Conservation (phyloP, 495 filamentous ascomycete genomes). For the Aspergillus ellipticus region DNA sequence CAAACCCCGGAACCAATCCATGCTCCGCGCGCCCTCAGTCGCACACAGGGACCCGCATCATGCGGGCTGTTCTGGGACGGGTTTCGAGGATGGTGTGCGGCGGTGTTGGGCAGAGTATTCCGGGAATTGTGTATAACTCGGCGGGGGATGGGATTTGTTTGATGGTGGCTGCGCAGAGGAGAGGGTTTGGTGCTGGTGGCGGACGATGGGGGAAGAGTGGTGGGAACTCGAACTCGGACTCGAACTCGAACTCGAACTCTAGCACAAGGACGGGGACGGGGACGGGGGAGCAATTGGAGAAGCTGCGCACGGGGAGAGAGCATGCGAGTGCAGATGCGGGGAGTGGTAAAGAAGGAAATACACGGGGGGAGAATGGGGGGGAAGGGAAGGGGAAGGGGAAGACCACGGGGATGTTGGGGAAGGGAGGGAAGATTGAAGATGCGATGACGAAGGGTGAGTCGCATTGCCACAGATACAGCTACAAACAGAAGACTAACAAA, state of each 20-base stretch:
- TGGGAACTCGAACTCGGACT: no score
- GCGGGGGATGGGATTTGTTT: background rate
- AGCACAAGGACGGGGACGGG: slow-evolving; percentile 1
- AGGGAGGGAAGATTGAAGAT: slow-evolving; percentile 27
- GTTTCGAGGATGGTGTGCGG: background rate
- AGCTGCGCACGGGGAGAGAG: background rate
- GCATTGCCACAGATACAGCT: background rate
- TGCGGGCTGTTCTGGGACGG: background rate
- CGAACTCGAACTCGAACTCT: no score
- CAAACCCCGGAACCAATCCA: no score
- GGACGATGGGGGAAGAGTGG: background rate
- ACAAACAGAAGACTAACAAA: background rate
- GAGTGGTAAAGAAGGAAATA: no score
- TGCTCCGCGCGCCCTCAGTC: background rate
- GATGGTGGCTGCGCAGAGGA: background rate
- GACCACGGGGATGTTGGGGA: no score
- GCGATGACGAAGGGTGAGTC: slow-evolving; percentile 62
- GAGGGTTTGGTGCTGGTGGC: background rate
- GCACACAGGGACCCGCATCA: background rate
- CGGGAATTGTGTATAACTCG: background rate
- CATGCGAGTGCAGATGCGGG: slow-evolving; percentile 7
- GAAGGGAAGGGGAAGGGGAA: background rate
- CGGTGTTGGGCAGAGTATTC: background rate
- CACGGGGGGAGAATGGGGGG: no score
- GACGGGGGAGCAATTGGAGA: slow-evolving; percentile 7